Base-by-base conservation (phyloP, 768 basidiomycete species). In the Suillus sp. region DNA sequence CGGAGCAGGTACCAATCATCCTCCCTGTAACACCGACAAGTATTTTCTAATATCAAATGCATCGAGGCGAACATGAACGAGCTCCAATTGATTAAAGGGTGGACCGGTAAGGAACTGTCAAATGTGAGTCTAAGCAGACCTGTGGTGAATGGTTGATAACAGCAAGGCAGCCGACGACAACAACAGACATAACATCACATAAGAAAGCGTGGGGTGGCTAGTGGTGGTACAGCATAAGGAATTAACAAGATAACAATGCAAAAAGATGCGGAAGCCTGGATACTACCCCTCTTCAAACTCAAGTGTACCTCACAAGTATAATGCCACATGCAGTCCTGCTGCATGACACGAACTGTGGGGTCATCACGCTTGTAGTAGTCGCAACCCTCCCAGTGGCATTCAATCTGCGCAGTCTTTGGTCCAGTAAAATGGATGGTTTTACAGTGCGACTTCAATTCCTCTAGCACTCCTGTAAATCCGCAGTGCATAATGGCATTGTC, bases 371-470 rank as follows among this genome's bases (percentile, higher is more conserved):
- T 55, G 22, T 16, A 14, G 22, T 55, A 55, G 8, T 16, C 35
- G 2, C 54, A 55, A 22, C 22, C n/a, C 13, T 55, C 34, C 54
- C 54, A 55, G 7, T 16, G 54, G 54, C 54, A 55, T 55, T 16
- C 14, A 5, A 55, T 55, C 3, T 16, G 34, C n/a, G 34, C 34
- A 2, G 11, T 16, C 3, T 5, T 37, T 25, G 34, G 4, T 20
- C 54, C 54, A 37, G 35, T 16, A 37, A 55, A 25, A 25, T 55
- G 54, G 2, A 13, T 2, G 3, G 1, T 16, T 25, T 9, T 7
- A 18, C 35, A 55, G 8, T 55, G 54, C 3, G 8, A 35, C 14
- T 8, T 18, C 13, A 55, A 25, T 13, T 0, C 34, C 8, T n/a
- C 3, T 8, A 55, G 34, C 10, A 34, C 22, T 8, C 54, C 54